Conservation (phyloP, 2,329 filamentous ascomycete species). For the Sporothrix humicola region DNA sequence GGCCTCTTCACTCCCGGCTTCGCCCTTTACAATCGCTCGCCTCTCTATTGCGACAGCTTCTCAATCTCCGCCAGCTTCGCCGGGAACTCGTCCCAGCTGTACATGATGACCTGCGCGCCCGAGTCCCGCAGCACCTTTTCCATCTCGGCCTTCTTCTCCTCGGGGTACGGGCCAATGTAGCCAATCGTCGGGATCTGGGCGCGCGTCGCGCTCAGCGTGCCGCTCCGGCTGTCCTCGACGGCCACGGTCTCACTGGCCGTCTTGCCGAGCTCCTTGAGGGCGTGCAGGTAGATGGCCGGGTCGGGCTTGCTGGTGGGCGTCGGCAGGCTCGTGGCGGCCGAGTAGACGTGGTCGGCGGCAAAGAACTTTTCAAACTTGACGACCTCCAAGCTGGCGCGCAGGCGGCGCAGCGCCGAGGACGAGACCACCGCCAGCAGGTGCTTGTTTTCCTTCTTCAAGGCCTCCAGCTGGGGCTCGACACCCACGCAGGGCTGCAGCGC, state of each 20-base stretch:
- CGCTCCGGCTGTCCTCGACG: conserved; percentile 88
- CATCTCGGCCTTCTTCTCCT: conserved; percentile 68
- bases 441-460: conserved; percentile 63
- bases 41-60: conserved; percentile 42
- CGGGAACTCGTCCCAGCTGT: conserved; percentile 63
- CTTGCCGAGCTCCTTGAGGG: conserved; percentile 75
- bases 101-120: conserved; percentile 68
- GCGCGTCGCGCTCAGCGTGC: conserved; percentile 73
- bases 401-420: conserved; percentile 77
- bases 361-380: conserved; percentile 83
- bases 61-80: conserved; percentile 54
- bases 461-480: conserved; percentile 69
- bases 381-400: conserved; percentile 78
- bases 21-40: no score
- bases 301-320: conserved; percentile 89
- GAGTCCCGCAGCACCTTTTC: conserved; percentile 63
- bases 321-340: conserved; percentile 77
- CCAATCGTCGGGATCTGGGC: conserved; percentile 82
- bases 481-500: conserved; percentile 71
- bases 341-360: conserved; percentile 73
- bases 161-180: conserved; percentile 80
- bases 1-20: background rate
- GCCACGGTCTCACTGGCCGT: conserved; percentile 74
- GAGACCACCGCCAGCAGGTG: conserved; percentile 82
- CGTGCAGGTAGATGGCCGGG: conserved; percentile 83